These are phyloP conservation scores for Coleophoma cylindrospora DNA, from an alignment of 2,329 filamentous ascomycete genomes.

Conservation along the genomic window DNA sequence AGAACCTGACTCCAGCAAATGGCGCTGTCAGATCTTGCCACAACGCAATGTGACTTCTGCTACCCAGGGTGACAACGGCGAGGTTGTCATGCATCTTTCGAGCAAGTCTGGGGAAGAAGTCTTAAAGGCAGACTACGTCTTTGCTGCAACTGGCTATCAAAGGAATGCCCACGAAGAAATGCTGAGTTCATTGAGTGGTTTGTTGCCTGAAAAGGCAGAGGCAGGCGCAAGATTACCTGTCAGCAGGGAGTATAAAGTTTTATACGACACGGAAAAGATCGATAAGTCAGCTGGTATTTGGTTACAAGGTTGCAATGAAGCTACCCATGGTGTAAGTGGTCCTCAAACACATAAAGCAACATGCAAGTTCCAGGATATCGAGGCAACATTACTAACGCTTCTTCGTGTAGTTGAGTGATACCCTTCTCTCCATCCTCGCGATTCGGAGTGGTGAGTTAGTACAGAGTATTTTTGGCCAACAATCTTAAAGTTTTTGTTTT, in stretches of 20 bases:
- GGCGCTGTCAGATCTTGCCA: constrained; percentile 77
- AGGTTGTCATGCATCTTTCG: constrained; percentile 18
- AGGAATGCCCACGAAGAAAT: constrained; percentile 75
- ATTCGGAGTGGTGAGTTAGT: constrained; percentile 75
- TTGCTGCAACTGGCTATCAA: constrained; percentile 84
- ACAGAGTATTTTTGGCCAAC: constrained; percentile 60
- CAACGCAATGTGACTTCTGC: constrained; percentile 51
- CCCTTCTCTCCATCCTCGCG: constrained; percentile 72
- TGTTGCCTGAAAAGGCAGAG: constrained; percentile 51
- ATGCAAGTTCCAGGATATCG: neutral
- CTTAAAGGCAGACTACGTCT: constrained; percentile 69
- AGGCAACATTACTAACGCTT: constrained; percentile 1
- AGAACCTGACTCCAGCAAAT: constrained; percentile 61
- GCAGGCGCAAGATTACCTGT: constrained; percentile 55
- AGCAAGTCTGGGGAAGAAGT: constrained; percentile 24
- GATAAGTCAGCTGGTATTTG: constrained; percentile 74
- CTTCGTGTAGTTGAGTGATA: constrained; percentile 63
- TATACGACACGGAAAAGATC: constrained; percentile 65
- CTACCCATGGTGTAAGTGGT: constrained; percentile 77
- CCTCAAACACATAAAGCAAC: neutral
- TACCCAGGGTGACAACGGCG: constrained; percentile 2
- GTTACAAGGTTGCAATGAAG: constrained; percentile 92
- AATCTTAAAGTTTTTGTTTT: neutral
- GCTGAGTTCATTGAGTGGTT: constrained; percentile 57
- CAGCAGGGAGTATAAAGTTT: constrained; percentile 71